Evolutionary conservation across 2,329 filamentous ascomycete genomes (phyloP), one percentile per base, ranked within the genome.

Genomic region (Metarhizium brunneum): DNA sequence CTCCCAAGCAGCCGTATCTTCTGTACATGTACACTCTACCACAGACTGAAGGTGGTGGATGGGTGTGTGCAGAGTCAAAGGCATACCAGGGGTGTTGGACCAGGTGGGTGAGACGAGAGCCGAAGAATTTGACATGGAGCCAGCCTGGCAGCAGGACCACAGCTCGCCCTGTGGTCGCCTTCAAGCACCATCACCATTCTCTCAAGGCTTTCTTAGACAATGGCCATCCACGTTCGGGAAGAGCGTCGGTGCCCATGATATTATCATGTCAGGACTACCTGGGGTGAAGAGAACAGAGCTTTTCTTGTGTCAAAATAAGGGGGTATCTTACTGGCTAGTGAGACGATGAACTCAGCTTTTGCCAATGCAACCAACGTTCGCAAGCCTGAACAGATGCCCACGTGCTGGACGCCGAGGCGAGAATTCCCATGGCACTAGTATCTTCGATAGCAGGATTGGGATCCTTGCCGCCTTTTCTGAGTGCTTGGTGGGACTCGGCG

Each of bases 381-480:
- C 38, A 40, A 4, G n/a, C 5, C 42, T 20, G 18, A 25, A 18
- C 42, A 8, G 20, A 45, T 25, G n/a, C 18, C 42, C n/a, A 45
- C 18, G 6, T 20, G n/a, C n/a, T 45, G 7, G 42, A 2, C 16
- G n/a, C n/a, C n/a, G 18, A 54, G 40, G 30, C 49, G 54, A 52
- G 38, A 32, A 47, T 45, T 25, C 35, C 51, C 38, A 47, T 48
- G 30, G 36, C 47, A 52, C 20, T 47, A 25, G 25, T 25, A 40
- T 52, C 45, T 11, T 51, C 42, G 52, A 25, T 40, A 42, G 30
- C 40, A 61, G 64, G 64, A 66, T 63, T 52, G 51, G 10, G 10
- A 66, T 62, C 64, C 64, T 62, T 66, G 64, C 55, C 40, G 42
- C 58, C 58, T 56, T 56, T 50, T 59, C 57, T 57, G 52, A 25